Evolutionary conservation across 2,329 filamentous ascomycete genomes (phyloP).

Genomic region (Venturia asperata): DNA sequence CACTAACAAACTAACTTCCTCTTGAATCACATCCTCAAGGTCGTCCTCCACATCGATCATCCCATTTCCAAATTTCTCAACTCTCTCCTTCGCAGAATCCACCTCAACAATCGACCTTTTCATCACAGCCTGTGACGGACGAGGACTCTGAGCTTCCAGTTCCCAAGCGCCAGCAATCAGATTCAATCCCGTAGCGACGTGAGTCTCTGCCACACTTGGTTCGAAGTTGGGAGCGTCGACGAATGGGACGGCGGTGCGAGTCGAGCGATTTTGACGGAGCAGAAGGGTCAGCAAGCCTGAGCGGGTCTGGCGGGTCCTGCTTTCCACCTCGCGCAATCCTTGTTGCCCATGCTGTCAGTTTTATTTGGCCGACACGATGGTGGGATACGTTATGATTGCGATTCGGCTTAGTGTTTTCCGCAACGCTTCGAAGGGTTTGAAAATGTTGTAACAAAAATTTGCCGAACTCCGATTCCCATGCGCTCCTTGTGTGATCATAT

Average conservation of each 20-base stretch:
- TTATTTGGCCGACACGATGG: background rate
- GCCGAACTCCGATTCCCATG: background rate
- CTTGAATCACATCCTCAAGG: background rate
- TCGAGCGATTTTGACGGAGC: background rate
- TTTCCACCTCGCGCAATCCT: background rate
- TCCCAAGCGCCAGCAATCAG: background rate
- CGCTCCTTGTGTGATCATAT: background rate
- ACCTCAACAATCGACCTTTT: background rate
- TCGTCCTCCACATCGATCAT: background rate
- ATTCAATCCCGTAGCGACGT: background rate
- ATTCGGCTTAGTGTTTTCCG: background rate
- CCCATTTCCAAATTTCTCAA: background rate
- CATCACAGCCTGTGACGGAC: background rate
- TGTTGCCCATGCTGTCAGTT: background rate
- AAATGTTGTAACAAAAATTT: background rate
- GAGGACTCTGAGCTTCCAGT: background rate
- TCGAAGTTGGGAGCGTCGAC: background rate
- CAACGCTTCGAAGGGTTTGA: background rate
- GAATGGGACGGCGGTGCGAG: background rate
- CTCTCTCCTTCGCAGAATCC: background rate
- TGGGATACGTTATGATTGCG: background rate
- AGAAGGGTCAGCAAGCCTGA: background rate
- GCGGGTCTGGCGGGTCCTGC: background rate
- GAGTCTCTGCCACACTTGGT: background rate
- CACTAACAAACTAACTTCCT: background rate